Evolutionary conservation across 257 asterid genomes (phyloP), one percentile per base, ranked within the genome.

Genomic region (Ehretia macrophylla): DNA sequence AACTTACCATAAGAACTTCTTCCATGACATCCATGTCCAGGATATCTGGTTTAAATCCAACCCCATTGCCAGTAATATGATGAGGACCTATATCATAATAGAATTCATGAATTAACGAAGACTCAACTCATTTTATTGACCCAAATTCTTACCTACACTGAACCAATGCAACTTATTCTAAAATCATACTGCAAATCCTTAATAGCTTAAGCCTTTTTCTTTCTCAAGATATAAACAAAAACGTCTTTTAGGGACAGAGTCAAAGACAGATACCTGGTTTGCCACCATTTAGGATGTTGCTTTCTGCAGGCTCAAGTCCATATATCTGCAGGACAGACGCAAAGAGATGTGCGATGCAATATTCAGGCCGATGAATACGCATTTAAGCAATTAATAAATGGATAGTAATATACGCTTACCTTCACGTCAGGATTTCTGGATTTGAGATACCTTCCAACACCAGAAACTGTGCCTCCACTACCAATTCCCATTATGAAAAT

Each of bases 21-120:
- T 92, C 99, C 97, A 92, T 86, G 60, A 92, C 81, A 80, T 92
- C 97, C 96, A 92, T 84, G 59, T 92, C 99, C 14, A 92, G 73
- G 67, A 92, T 92, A 49, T 92, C 99, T 0, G 99, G 99, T 69
- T 92, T 88, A 83, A 92, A 92, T 55, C 99, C 99, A n/a, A 88
- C 97, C 54, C 99, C 99, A 60, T 86, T 92, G n/a, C 99, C 99
- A 9, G 96, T 92, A 17, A 92, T 92, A n/a, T 88, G 85, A 72
- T 92, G 99, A 65, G 99, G 99, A 61, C 99, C 97, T 92, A 68
- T 8, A 59, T 11, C 16, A 5, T 11, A 42, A 18, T 53, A 35
- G 5, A 45, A 37, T 66, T 65, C 39, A 38, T n/a, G 11, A 12
- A 32, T 42, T 42, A 42, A 14, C 11, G 8, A 10, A 42, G 14